Base-by-base conservation (phyloP, 2,329 filamentous ascomycete species). In the Diplodia sapinea region DNA sequence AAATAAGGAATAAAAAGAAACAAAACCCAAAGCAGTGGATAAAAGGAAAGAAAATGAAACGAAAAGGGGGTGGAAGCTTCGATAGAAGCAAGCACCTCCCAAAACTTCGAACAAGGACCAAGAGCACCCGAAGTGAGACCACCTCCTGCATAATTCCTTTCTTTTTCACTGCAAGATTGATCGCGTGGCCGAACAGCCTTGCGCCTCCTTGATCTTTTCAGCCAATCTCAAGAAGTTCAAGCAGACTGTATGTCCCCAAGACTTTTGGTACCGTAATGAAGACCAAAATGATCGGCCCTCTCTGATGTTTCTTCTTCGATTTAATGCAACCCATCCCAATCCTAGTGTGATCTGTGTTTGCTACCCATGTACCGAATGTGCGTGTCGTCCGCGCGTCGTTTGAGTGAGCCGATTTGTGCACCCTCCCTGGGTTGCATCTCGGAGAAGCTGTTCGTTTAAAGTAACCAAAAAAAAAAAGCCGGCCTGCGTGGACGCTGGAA, bases 221-320 rank as follows among this genome's bases (percentile, higher is more conserved):
- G n/a, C 20, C 55, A 59, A 43, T 26, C 59, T 63, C 47, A 63
- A 63, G 59, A 63, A 61, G 57, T 29, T 61, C 57, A 61, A 61
- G 59, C 47, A 63, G 43, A 63, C 47, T 29, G 13, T 47, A 40
- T 56, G 54, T 47, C 59, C 59, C 47, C 47, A 63, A 63, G 31
- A 36, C 31, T 51, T 63, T 63, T 63, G 43, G 29, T 63, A 31
- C 43, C 59, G 43, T 51, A 51, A 63, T 51, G 59, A 63, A 63
- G 59, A 49, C 59, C n/a, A 52, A 51, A 51, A 36, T 63, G n/a
- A 47, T 33, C n/a, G 55, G 38, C 17, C 50, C 43, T 63, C 38
- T 29, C 43, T 31, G 17, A 63, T 36, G 59, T 51, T 49, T 63
- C 59, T 62, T 62, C 57, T 63, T 63, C 31, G 36, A 38, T 17